Conservation (phyloP, 805 yeast genomes). For the Wickerhamiella sorbophila region DNA sequence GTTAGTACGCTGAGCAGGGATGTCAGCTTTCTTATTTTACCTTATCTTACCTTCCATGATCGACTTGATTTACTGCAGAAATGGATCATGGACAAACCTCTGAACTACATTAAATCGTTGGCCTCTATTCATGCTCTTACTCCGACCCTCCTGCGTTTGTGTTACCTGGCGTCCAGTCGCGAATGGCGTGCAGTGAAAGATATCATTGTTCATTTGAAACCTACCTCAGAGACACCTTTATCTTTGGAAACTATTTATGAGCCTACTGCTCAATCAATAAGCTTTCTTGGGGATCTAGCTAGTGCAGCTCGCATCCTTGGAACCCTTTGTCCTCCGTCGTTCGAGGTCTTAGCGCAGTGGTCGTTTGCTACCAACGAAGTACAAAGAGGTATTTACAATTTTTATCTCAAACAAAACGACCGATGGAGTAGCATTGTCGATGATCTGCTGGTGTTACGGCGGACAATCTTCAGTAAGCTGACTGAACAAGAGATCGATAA, state of each 20-base stretch:
- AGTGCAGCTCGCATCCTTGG: conserved; percentile 4
- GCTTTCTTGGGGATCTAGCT: conserved; percentile 1
- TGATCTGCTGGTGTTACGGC: conserved; percentile 7
- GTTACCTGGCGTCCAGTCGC: conserved; percentile 8
- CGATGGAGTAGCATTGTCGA: conserved; percentile 1
- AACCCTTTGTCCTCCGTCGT: conserved; percentile 1
- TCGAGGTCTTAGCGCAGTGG: conserved; percentile 14
- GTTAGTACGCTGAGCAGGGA: conserved; percentile 14
- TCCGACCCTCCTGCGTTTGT: conserved; percentile 12
- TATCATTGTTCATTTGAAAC: conserved; percentile 1
- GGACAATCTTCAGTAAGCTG: conserved; percentile 8
- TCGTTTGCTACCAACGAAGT: conserved; percentile 2
- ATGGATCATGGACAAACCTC: conserved; percentile 13
- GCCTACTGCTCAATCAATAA: conserved; percentile 3
- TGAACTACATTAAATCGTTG: conserved; percentile 9
- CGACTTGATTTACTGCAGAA: conserved; percentile 12
- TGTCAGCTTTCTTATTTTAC: conserved; percentile 18
- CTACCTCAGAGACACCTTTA: not conserved
- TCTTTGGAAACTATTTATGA: not conserved
- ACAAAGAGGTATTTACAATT: conserved; percentile 11
- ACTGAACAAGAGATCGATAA: conserved; percentile 2
- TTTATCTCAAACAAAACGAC: conserved; percentile 3
- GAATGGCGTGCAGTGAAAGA: conserved; percentile 7
- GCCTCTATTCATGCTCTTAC: conserved; percentile 9
- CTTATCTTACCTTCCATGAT: conserved; percentile 17